A percentile compares a stretch with the other conserved stretches of the same genome.
Evolutionary conservation across 345 rosid species (phyloP).

Genomic region (Hibiscus trionum): DNA sequence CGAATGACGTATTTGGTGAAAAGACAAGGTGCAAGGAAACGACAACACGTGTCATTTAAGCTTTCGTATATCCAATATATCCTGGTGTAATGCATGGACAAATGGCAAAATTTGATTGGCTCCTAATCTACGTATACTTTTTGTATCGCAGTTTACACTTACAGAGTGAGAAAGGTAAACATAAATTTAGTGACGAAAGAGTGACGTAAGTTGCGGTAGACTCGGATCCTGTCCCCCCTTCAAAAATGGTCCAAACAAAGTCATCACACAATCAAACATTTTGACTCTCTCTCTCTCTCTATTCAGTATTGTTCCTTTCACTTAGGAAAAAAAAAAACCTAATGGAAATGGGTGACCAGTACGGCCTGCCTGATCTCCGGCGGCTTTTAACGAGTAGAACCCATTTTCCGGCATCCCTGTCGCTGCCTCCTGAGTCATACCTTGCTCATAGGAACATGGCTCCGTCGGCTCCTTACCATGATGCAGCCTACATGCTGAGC

Average conservation of each 20-base stretch:
- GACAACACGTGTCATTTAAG: too few relatives aligned
- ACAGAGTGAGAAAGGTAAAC: not conserved
- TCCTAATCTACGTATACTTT: not conserved
- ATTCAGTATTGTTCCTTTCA: not conserved
- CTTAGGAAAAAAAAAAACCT: not conserved
- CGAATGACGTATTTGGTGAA: too few relatives aligned
- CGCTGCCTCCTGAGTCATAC: conserved; percentile 12
- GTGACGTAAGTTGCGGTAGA: conserved; percentile 37
- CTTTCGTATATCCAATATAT: too few relatives aligned
- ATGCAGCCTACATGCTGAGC: not conserved
- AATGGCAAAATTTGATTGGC: not conserved
- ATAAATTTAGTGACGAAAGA: conserved; percentile 13
- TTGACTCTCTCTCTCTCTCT: conserved; percentile 2
- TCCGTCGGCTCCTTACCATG: not conserved
- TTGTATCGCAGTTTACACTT: not conserved
- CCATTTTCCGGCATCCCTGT: conserved; percentile 23
- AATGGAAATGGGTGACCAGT: conserved; percentile 27
- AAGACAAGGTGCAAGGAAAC: not conserved
- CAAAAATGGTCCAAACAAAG: conserved; percentile 19
- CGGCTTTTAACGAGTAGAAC: conserved; percentile 30
- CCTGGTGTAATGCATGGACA: too few relatives aligned
- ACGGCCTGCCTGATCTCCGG: conserved; percentile 42
- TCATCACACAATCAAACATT: not conserved
- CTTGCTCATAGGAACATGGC: not conserved
- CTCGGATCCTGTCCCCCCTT: conserved; percentile 66